Conservation (phyloP, 2,329 filamentous ascomycete species). For the Ophiosphaerella korrae region DNA sequence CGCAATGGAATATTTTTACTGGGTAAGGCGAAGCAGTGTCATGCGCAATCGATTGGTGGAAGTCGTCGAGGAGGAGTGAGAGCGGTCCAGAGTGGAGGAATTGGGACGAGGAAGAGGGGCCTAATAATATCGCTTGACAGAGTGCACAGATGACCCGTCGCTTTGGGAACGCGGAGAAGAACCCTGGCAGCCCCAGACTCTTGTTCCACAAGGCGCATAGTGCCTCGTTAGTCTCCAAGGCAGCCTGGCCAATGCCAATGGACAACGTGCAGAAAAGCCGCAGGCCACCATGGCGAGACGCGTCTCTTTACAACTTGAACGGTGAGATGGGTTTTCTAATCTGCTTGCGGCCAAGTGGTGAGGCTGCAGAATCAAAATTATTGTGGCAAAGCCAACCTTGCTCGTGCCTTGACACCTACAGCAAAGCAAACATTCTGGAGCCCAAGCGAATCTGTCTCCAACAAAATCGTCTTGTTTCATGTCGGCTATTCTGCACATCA, state of each 20-base stretch:
- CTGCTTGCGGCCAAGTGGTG: neutral
- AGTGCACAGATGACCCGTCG: constrained; percentile 35
- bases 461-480: too few relatives aligned
- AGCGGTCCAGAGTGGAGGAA: constrained; percentile 13
- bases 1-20: neutral
- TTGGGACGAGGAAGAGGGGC: constrained; percentile 21
- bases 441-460: neutral
- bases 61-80: constrained; percentile 4
- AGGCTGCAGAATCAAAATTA: constrained; percentile 3
- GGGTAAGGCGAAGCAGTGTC: neutral
- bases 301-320: constrained; percentile 4
- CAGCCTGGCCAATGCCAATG: constrained; percentile 8
- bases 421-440: neutral
- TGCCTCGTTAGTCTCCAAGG: constrained; percentile 15
- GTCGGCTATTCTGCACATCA: neutral
- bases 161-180: constrained; percentile 41
- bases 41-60: neutral
- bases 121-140: constrained; percentile 29
- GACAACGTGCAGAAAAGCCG: constrained; percentile 13
- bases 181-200: constrained; percentile 29
- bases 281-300: constrained; percentile 17
- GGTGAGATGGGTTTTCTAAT: constrained; percentile 6
- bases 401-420: neutral
- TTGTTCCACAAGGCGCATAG: constrained; percentile 25
- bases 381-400: neutral